Conservation (phyloP, 805 yeast genomes). For the Kuraishia piskuri region DNA sequence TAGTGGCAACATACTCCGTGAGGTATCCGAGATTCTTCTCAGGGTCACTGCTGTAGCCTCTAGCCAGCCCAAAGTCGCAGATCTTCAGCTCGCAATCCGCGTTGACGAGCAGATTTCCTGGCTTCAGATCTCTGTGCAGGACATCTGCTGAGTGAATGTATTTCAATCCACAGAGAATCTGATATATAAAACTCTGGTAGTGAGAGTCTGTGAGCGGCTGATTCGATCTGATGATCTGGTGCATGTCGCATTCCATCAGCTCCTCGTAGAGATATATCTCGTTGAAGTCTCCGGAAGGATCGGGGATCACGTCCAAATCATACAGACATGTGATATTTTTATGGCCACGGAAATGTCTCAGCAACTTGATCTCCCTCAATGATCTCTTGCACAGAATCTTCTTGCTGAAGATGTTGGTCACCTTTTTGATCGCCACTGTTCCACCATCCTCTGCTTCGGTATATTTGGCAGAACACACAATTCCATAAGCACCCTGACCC, state of each 20-base stretch:
- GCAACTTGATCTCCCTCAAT: slow-evolving; percentile 77
- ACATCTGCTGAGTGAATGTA: slow-evolving; percentile 96
- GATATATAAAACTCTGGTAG: slow-evolving; percentile 88
- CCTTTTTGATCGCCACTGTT: slow-evolving; percentile 90
- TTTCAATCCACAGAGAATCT: slow-evolving; percentile 85
- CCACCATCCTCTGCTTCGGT: slow-evolving; percentile 65
- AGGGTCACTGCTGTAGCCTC: slow-evolving; percentile 79
- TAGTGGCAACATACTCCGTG: slow-evolving; percentile 96
- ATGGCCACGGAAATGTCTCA: slow-evolving; percentile 93
- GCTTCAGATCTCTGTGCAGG: slow-evolving; percentile 89
- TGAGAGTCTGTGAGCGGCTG: slow-evolving; percentile 93
- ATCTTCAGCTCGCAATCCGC: slow-evolving; percentile 95
- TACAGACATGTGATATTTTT: slow-evolving; percentile 92
- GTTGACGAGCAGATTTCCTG: slow-evolving; percentile 86
- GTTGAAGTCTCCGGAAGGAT: slow-evolving; percentile 62
- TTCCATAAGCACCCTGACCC: slow-evolving; percentile 98
- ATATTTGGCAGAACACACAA: slow-evolving; percentile 90
- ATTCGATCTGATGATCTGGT: slow-evolving; percentile 89
- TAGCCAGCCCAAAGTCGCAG: slow-evolving; percentile 93
- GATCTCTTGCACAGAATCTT: slow-evolving; percentile 90
- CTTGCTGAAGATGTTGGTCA: slow-evolving; percentile 88
- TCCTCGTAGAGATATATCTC: slow-evolving; percentile 93
- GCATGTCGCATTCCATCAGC: slow-evolving; percentile 98
- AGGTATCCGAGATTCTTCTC: slow-evolving; percentile 86
- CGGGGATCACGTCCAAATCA: slow-evolving; percentile 86